Evolutionary conservation across 345 rosid species (phyloP), one percentile per base, ranked within the genome.

Genomic region (Rhodomyrtus tomentosa): DNA sequence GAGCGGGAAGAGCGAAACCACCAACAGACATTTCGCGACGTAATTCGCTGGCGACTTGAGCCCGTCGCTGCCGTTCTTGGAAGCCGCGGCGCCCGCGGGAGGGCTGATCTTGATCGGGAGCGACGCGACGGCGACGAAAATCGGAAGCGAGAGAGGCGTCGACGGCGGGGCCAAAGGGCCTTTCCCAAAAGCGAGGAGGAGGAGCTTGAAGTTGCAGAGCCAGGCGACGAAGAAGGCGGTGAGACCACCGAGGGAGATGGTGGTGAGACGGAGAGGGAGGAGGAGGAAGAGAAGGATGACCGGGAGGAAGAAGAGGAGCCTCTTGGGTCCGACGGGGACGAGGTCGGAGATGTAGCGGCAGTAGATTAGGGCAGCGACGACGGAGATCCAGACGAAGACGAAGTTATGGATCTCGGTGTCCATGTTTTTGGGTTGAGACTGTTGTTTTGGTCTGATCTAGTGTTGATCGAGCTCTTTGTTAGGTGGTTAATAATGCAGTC

Each of bases 161-260:
- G 83, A 49, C 55, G 89, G 79, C 8, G 82, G 83, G 6, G 79
- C 79, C 11, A 90, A 80, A 16, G 91, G 91, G 42, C 90, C 90
- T 80, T 87, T 50, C 9, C 86, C 86, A 21, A 27, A 88, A 27
- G 89, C 89, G 27, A 90, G 82, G 73, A 88, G 88, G 53, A 88
- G 55, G 85, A 90, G 87, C 85, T 88, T 85, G 89, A 90, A 87
- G 84, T 88, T 90, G 68, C 87, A 85, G 36, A 90, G 92, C 89
- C 89, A 90, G 83, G 85, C 83, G n/a, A 90, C 49, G 86, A 87
- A 90, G 86, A 90, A 88, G 38, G 83, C 81, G 36, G 88, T 76
- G 84, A 72, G n/a, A 42, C 87, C 81, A 20, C 80, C 53, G 4
- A 89, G 82, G 3, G 88, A 83, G 18, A 88, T 15, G 59, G 86